A percentile compares a stretch with the other conserved stretches of the same genome.
Conservation (phyloP, 2,329 filamentous ascomycete genomes). For the Ophiostoma triangulosporum region DNA sequence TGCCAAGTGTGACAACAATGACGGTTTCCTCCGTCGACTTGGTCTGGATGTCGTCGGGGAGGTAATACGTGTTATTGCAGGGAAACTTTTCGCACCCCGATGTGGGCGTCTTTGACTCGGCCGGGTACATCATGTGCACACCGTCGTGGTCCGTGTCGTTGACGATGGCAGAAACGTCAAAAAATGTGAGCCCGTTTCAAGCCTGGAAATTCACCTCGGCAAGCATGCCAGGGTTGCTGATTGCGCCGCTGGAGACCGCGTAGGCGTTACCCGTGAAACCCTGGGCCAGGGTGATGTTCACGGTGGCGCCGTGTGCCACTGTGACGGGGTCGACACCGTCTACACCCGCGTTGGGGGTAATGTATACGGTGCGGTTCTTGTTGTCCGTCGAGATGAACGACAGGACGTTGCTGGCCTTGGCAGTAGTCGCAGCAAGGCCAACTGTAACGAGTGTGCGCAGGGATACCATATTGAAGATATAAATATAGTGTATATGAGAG, state of each 20-base stretch:
- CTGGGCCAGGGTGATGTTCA: slow-evolving; percentile 23
- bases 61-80: slow-evolving; percentile 28
- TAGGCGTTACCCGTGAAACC: slow-evolving; percentile 23
- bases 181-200: slow-evolving; percentile 25
- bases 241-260: slow-evolving; percentile 21
- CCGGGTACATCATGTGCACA: slow-evolving; percentile 27
- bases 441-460: neutral
- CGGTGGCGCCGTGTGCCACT: slow-evolving; percentile 25
- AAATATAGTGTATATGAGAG: neutral
- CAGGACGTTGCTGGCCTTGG: slow-evolving; percentile 33
- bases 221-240: slow-evolving; percentile 24
- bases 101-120: slow-evolving; percentile 16
- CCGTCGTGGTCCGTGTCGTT: slow-evolving; percentile 26
- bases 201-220: slow-evolving; percentile 25
- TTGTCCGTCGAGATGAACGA: slow-evolving; percentile 47
- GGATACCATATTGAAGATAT: slow-evolving; percentile 5
- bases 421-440: slow-evolving; percentile 16
- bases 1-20: slow-evolving; percentile 22
- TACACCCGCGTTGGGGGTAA: slow-evolving; percentile 31
- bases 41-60: slow-evolving; percentile 27
- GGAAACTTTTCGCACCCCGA: slow-evolving; percentile 28
- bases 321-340: slow-evolving; percentile 25
- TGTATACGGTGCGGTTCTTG: slow-evolving; percentile 34
- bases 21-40: slow-evolving; percentile 21
- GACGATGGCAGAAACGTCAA: slow-evolving; percentile 33